Conservation (phyloP, 2,329 filamentous ascomycete species). For the Ascochyta lentis region DNA sequence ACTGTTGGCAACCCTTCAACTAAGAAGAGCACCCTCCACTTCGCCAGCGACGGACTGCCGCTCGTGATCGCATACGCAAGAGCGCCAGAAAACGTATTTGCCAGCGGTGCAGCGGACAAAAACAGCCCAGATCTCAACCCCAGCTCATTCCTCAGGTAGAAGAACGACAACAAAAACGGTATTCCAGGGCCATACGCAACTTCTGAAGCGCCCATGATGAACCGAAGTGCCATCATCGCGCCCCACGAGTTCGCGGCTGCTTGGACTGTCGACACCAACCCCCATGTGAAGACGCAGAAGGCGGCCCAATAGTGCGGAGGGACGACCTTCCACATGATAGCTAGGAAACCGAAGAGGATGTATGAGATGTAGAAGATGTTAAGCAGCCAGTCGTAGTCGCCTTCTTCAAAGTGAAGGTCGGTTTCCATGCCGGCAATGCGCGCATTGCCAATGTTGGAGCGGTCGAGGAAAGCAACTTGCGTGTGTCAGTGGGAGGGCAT, state of each 20-base stretch:
- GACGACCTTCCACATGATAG: conserved; percentile 47
- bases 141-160: conserved; percentile 65
- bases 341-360: conserved; percentile 46
- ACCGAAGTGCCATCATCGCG: conserved; percentile 45
- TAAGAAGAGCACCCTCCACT: conserved; percentile 66
- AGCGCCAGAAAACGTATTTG: conserved; percentile 78
- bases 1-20: conserved; percentile 55
- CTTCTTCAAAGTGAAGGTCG: conserved; percentile 37
- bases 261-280: conserved; percentile 42
- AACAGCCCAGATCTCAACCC: conserved; percentile 65
- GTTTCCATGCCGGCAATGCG: conserved; percentile 49
- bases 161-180: conserved; percentile 62
- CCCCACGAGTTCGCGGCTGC: conserved; percentile 39
- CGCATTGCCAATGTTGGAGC: conserved; percentile 51
- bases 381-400: conserved; percentile 45
- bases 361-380: conserved; percentile 51
- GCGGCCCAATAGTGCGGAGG: conserved; percentile 48
- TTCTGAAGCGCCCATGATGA: conserved; percentile 51
- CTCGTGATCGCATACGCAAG: conserved; percentile 64
- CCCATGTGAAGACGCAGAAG: conserved; percentile 46
- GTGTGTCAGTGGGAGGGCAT: background rate
- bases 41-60: conserved; percentile 61
- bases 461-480: conserved; percentile 37
- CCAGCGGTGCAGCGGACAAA: conserved; percentile 65
- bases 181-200: conserved; percentile 54